Evolutionary conservation across 768 basidiomycete genomes (phyloP).

Genomic region (Xerocomellus intermedius): DNA sequence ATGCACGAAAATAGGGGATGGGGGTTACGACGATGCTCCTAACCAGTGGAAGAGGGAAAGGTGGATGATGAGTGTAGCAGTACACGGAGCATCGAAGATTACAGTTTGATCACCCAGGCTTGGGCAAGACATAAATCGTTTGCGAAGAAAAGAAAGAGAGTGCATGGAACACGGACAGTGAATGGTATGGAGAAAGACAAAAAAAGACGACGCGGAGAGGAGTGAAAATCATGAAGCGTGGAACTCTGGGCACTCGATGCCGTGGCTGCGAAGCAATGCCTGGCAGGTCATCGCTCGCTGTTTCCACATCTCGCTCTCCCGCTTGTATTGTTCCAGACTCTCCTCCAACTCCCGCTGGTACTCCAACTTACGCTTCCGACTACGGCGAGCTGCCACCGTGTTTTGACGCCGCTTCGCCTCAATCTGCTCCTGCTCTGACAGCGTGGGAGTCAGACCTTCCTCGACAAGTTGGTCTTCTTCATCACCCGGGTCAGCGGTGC

Average conservation of each 20-base stretch:
- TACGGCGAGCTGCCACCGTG: slow-evolving; percentile 80
- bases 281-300: slow-evolving; percentile 47
- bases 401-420: slow-evolving; percentile 81
- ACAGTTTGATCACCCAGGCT: slow-evolving; percentile 14
- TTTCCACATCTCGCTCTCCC: slow-evolving; percentile 64
- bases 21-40: slow-evolving; percentile 57
- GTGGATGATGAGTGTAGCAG: slow-evolving; percentile 25
- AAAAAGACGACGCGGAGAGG: neutral
- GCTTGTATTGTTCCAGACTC: slow-evolving; percentile 47
- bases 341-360: slow-evolving; percentile 67
- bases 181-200: slow-evolving; percentile 9
- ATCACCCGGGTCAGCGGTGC: slow-evolving; percentile 45
- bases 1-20: slow-evolving; percentile 4
- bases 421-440: slow-evolving; percentile 64
- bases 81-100: slow-evolving; percentile 48
- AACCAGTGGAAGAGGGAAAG: slow-evolving; percentile 43
- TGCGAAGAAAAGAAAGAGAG: slow-evolving; percentile 11
- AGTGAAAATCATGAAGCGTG: slow-evolving; percentile 23
- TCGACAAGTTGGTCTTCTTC: slow-evolving; percentile 43
- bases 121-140: neutral
- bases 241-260: slow-evolving; percentile 56
- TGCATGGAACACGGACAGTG: neutral
- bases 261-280: slow-evolving; percentile 56
- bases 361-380: slow-evolving; percentile 70
- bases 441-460: slow-evolving; percentile 35